phyloP scores from a whole-genome alignment of 345 rosid genomes.

The Heritiera fomes region DNA sequence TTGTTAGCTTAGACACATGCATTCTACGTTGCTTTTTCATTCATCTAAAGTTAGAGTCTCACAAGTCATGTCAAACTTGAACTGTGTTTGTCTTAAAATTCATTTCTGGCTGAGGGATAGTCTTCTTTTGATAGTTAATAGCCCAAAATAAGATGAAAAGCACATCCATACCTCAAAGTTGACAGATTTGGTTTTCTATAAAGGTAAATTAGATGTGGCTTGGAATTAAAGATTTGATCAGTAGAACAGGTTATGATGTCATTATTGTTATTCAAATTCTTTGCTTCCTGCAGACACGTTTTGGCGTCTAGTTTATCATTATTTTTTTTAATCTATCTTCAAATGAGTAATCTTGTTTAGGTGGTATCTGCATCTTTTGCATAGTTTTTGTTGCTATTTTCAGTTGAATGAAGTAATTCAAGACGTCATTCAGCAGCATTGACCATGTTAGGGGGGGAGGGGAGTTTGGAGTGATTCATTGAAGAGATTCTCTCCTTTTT shows the following conservation, averaged over 20 bases:
- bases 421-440: slow-evolving; percentile 1
- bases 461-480: background rate
- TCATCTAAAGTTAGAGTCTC: background rate
- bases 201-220: background rate
- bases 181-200: background rate
- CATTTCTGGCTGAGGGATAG: background rate
- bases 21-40: background rate
- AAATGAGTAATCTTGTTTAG: background rate
- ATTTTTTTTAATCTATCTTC: background rate
- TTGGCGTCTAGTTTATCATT: background rate
- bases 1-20: background rate
- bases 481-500: background rate
- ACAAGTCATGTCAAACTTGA: background rate
- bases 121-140: background rate
- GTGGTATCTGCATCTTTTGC: background rate
- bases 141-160: background rate
- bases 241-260: background rate
- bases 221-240: background rate
- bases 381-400: slow-evolving; percentile 3
- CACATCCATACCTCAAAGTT: background rate
- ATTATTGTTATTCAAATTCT: background rate
- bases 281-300: background rate
- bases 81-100: background rate
- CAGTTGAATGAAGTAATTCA: background rate
- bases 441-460: background rate